Base-by-base conservation (phyloP, 1,284 basidiomycete species). In the Cutaneotrichosporon sp. region DNA sequence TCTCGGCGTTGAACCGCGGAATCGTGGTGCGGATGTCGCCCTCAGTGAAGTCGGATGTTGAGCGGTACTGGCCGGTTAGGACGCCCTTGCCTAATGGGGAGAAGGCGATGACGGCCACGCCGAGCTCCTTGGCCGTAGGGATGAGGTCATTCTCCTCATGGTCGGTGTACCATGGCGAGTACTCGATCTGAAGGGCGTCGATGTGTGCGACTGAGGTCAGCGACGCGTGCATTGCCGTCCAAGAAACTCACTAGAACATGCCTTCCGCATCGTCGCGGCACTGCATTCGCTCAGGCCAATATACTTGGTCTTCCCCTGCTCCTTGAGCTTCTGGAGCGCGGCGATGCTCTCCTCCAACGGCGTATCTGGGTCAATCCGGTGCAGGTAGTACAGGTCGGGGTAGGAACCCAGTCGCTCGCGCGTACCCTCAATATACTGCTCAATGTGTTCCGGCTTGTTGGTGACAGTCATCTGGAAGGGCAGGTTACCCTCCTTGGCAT, bases 191-290 rank as follows among this genome's bases (percentile, higher is more conserved):
- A 9, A 75, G 51, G 5, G 75, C 75, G 49, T 76, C 75, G 54
- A 77, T 75, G 44, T 76, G 67, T 10, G 64, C 70, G 44, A 76
- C 66, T 63, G 60, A 26, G 52, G 55, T 44, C 19, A 38, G 44
- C 24, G 27, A 26, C 3, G n/a, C n/a, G n/a, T n/a, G n/a, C n/a
- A n/a, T n/a, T n/a, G n/a, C n/a, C n/a, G n/a, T n/a, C n/a, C n/a
- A n/a, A n/a, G n/a, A n/a, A n/a, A 60, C 68, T 64, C 32, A 74
- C 63, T 60, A 20, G 58, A 55, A 32, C 82, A 78, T 4, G 85
- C 85, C 38, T 84, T 81, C 5, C 83, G 79, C 12, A 87, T 77
- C 0, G 82, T 83, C 1, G 70, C 73, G 1, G 79, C 78, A 1
- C 79, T 80, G 51, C 79, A 77, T 63, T 87, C 85, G 43, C 81